phyloP scores from a whole-genome alignment of 805 yeast genomes.

The Kregervanrija delftensis region DNA sequence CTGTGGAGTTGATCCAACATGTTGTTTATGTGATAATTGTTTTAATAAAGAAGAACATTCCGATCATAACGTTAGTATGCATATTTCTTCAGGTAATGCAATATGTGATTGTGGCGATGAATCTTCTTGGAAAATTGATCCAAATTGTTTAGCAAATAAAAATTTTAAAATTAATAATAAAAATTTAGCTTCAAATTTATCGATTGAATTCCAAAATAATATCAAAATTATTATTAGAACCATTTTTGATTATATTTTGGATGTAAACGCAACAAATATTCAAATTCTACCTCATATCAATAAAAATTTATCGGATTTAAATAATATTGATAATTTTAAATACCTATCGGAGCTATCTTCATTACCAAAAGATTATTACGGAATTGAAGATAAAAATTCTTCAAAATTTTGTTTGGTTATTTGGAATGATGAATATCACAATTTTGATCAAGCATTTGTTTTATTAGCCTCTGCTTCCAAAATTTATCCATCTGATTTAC shows the following conservation, averaged over 20 bases:
- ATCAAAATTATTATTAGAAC: conserved; percentile 25
- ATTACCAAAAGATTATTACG: conserved; percentile 29
- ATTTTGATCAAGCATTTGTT: conserved; percentile 30
- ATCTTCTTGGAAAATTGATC: conserved; percentile 48
- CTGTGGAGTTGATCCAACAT: conserved; percentile 72
- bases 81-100: conserved; percentile 45
- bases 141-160: conserved; percentile 39
- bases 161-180: conserved; percentile 5
- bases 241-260: conserved; percentile 35
- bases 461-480: conserved; percentile 11
- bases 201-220: conserved; percentile 13
- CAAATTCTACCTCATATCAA: conserved; percentile 15
- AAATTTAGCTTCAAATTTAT: conserved; percentile 9
- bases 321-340: not conserved
- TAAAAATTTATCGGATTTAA: conserved; percentile 2
- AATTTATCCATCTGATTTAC: too few relatives aligned
- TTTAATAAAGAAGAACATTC: conserved; percentile 63
- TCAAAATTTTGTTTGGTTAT: conserved; percentile 41
- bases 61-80: conserved; percentile 56
- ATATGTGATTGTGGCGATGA: conserved; percentile 72
- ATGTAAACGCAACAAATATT: conserved; percentile 30
- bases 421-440: conserved; percentile 80
- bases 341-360: conserved; percentile 15
- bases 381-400: conserved; percentile 30
- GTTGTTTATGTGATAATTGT: conserved; percentile 70